These are phyloP conservation scores for Naematelia encephala DNA, from an alignment of 768 basidiomycete genomes.

Conservation along the genomic window DNA sequence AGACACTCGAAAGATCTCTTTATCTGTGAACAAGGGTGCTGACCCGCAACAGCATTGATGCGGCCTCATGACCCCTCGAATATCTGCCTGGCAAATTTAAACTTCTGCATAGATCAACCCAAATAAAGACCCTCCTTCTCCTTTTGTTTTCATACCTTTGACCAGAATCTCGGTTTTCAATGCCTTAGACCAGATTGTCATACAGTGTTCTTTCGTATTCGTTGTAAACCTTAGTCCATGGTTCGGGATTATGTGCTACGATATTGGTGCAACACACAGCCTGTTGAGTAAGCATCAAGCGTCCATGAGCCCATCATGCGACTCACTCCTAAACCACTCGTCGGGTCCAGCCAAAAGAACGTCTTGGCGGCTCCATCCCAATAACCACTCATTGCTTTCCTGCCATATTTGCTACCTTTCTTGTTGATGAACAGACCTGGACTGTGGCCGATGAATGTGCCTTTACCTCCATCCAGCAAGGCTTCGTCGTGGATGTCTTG, in stretches of 20 bases:
- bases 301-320: background rate
- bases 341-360: slow-evolving; percentile 3
- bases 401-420: background rate
- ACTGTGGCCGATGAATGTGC: background rate
- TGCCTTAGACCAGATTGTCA: slow-evolving; percentile 1
- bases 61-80: no score
- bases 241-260: slow-evolving; percentile 19
- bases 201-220: slow-evolving; percentile 26
- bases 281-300: slow-evolving; percentile 12
- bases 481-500: slow-evolving; percentile 10
- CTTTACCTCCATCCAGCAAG: slow-evolving; percentile 1
- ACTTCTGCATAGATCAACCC: no score
- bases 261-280: slow-evolving; percentile 27
- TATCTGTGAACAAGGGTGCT: no score
- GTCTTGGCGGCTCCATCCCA: slow-evolving; percentile 6
- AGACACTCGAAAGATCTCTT: no score
- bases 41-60: no score
- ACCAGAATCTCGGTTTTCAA: no score
- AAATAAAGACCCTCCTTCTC: no score
- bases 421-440: background rate
- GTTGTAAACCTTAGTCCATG: slow-evolving; percentile 20
- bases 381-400: background rate
- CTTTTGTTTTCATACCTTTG: no score
- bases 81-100: no score
- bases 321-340: background rate